A percentile compares a stretch with the other conserved stretches of the same genome.
Conservation (phyloP, 352 stramenopile species). For the Pythium rishiriense region DNA sequence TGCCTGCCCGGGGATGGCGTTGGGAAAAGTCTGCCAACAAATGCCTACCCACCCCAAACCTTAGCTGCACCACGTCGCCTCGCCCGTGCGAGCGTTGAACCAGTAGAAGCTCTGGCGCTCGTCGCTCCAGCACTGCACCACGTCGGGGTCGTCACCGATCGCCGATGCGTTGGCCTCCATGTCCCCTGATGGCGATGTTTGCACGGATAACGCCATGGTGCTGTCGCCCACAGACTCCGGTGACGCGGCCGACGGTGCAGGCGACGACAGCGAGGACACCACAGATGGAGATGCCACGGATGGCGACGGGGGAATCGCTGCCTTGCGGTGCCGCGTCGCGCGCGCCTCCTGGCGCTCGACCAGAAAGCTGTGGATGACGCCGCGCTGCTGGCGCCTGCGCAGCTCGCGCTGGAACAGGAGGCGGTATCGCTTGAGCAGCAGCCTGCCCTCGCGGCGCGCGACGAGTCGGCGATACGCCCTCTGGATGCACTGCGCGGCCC, state of each 20-base stretch:
- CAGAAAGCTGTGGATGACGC: constrained; percentile 56
- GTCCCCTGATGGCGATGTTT: not conserved
- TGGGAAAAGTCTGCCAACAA: not conserved
- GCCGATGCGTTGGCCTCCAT: not conserved
- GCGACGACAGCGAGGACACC: not conserved
- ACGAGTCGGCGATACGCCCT: constrained; percentile 26
- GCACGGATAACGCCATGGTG: not conserved
- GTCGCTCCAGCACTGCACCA: constrained; percentile 59
- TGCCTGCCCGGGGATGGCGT: too few relatives aligned
- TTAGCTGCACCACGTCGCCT: constrained; percentile 41
- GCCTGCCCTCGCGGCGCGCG: constrained; percentile 36
- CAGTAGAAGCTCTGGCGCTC: constrained; percentile 54
- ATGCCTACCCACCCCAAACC: not conserved
- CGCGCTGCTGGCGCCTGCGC: constrained; percentile 44
- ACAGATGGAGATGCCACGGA: not conserved
- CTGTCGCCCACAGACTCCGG: not conserved
- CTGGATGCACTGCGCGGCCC: constrained; percentile 33
- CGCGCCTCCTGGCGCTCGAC: constrained; percentile 40
- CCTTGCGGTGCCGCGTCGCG: constrained; percentile 7
- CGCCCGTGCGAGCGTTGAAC: constrained; percentile 44
- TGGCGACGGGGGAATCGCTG: too few relatives aligned
- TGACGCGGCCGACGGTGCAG: not conserved
- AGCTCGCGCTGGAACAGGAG: constrained; percentile 51
- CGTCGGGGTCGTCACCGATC: constrained; percentile 22
- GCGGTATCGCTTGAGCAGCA: constrained; percentile 45